phyloP scores from a whole-genome alignment of 495 filamentous ascomycete species.

The Aspergillus nidulans region DNA sequence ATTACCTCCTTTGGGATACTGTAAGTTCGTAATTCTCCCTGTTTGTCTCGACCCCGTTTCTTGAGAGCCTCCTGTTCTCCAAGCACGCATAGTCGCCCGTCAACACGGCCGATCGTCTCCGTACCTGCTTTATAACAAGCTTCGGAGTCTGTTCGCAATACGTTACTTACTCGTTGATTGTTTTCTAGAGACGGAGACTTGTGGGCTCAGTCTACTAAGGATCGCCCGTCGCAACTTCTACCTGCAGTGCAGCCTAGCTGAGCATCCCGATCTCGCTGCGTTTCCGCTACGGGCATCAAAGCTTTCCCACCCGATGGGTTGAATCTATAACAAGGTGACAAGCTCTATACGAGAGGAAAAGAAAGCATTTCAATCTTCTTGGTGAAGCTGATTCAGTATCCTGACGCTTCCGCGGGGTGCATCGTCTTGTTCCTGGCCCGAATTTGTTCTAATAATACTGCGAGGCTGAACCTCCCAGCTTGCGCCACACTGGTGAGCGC shows the following conservation, averaged over 20 bases:
- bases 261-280: constrained; percentile 14
- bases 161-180: constrained; percentile 12
- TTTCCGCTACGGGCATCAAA: constrained; percentile 10
- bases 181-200: constrained; percentile 7
- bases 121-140: constrained; percentile 4
- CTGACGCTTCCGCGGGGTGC: constrained; percentile 17
- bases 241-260: constrained; percentile 18
- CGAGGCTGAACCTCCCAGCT: constrained; percentile 44
- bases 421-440: constrained; percentile 5
- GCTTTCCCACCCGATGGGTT: constrained; percentile 19
- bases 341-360: constrained; percentile 11
- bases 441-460: constrained; percentile 22
- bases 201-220: constrained; percentile 8
- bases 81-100: neutral
- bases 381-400: constrained; percentile 23
- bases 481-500: constrained; percentile 48
- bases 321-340: constrained; percentile 9
- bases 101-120: neutral
- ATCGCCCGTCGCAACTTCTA: constrained; percentile 9
- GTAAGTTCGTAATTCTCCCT: constrained; percentile 10
- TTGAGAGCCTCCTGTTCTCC: neutral
- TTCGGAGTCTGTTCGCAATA: neutral
- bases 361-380: constrained; percentile 6
- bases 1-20: constrained; percentile 2
- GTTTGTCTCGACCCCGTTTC: neutral